phyloP scores from a whole-genome alignment of 441 rosid genomes.

The Capsella rubella region DNA sequence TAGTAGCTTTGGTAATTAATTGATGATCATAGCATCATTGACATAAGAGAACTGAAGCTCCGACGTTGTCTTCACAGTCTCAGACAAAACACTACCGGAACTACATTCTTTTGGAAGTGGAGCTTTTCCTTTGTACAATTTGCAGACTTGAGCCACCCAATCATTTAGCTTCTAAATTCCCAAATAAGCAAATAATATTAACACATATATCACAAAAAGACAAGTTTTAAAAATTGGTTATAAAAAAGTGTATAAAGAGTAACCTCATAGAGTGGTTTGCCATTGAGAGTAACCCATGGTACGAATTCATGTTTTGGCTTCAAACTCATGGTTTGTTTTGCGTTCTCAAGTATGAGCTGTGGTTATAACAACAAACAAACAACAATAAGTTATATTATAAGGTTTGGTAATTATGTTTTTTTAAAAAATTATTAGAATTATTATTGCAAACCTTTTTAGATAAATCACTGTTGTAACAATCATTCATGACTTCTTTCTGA shows the following conservation, averaged over 20 bases:
- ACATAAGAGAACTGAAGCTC: conserved; percentile 26
- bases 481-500: conserved; percentile 30
- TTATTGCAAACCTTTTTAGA: conserved; percentile 35
- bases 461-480: conserved; percentile 50
- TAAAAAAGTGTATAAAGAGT: neutral
- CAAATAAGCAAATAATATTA: neutral
- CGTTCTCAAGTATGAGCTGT: conserved; percentile 53
- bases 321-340: conserved; percentile 42
- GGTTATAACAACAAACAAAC: neutral
- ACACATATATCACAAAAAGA: neutral
- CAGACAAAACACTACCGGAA: neutral
- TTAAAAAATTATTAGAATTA: neutral
- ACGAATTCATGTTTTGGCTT: conserved; percentile 52
- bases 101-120: conserved; percentile 44
- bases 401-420: neutral
- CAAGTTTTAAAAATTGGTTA: neutral
- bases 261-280: conserved; percentile 47
- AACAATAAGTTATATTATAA: neutral
- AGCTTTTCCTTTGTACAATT: conserved; percentile 50
- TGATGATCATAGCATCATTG: neutral
- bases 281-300: conserved; percentile 71
- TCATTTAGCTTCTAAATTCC: conserved; percentile 41
- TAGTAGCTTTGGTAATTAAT: neutral
- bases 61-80: conserved; percentile 4
- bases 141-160: conserved; percentile 47